phyloP scores from a whole-genome alignment of 2,329 filamentous ascomycete genomes.

The Cladophialophora psammophila region DNA sequence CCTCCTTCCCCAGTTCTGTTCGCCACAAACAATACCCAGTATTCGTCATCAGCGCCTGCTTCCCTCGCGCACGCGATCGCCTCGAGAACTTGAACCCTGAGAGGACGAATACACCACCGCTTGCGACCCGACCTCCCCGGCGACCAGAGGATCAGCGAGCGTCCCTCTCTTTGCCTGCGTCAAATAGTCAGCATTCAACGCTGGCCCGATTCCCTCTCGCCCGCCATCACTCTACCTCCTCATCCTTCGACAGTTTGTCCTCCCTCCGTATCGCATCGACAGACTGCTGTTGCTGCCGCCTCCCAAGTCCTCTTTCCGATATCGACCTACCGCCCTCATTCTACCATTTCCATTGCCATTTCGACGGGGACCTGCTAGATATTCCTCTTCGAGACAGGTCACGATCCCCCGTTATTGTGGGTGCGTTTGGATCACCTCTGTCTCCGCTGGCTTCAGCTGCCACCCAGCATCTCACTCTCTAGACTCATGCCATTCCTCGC shows the following conservation, averaged over 20 bases:
- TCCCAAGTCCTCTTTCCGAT: conserved; percentile 1
- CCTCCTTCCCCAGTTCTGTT: conserved; percentile 15
- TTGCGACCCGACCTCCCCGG: conserved; percentile 19
- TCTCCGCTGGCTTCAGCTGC: not conserved
- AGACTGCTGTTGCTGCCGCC: conserved; percentile 5
- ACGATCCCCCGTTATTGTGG: conserved; percentile 4
- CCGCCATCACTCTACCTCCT: conserved; percentile 5
- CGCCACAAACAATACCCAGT: conserved; percentile 29
- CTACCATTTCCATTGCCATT: not conserved
- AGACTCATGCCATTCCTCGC: conserved; percentile 3
- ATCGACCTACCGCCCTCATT: conserved; percentile 2
- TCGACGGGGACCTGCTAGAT: not conserved
- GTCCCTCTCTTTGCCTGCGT: conserved; percentile 4
- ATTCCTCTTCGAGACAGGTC: not conserved
- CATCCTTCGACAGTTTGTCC: conserved; percentile 10
- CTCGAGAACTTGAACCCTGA: conserved; percentile 9
- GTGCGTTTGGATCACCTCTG: not conserved
- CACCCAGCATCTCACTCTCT: not conserved
- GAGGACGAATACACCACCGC: conserved; percentile 14
- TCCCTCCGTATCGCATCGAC: conserved; percentile 24
- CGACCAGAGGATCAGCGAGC: conserved; percentile 19
- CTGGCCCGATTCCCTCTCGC: conserved; percentile 1
- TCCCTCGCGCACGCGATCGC: conserved; percentile 17
- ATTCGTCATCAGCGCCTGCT: conserved; percentile 19
- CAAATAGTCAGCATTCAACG: conserved; percentile 10